A percentile compares a stretch with the other conserved stretches of the same genome.
Evolutionary conservation across 768 basidiomycete genomes (phyloP).

Genomic region (Terana coerulea): DNA sequence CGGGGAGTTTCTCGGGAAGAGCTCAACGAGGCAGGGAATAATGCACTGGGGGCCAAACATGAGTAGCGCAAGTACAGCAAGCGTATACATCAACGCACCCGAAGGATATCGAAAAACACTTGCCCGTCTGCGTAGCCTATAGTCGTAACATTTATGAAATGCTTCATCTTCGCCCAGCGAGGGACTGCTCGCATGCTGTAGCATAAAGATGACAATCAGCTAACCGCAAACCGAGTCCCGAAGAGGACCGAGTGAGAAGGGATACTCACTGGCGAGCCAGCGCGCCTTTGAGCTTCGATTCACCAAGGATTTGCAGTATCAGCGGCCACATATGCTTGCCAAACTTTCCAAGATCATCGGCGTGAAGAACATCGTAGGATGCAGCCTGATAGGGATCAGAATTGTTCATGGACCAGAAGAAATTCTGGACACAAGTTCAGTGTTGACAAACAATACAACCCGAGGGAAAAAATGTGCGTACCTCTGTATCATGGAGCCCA

Average conservation of each 20-base stretch:
- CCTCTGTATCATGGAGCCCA: not conserved
- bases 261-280: no score
- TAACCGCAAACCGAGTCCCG: no score
- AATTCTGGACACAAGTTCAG: no score
- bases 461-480: not conserved
- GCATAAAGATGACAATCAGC: not conserved
- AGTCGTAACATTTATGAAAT: not conserved
- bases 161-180: not conserved
- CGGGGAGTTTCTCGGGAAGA: not conserved
- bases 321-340: not conserved
- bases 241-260: no score
- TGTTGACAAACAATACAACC: not conserved
- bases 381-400: not conserved
- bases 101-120: not conserved
- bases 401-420: not conserved
- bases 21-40: not conserved
- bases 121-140: not conserved
- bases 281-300: no score
- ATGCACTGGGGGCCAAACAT: no score
- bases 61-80: not conserved
- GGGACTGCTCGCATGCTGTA: not conserved
- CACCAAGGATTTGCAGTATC: not conserved
- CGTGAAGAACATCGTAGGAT: not conserved
- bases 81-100: not conserved
- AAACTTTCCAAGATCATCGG: not conserved